Base-by-base conservation (phyloP, 768 basidiomycete species). In the Clitopilus hobsonii region DNA sequence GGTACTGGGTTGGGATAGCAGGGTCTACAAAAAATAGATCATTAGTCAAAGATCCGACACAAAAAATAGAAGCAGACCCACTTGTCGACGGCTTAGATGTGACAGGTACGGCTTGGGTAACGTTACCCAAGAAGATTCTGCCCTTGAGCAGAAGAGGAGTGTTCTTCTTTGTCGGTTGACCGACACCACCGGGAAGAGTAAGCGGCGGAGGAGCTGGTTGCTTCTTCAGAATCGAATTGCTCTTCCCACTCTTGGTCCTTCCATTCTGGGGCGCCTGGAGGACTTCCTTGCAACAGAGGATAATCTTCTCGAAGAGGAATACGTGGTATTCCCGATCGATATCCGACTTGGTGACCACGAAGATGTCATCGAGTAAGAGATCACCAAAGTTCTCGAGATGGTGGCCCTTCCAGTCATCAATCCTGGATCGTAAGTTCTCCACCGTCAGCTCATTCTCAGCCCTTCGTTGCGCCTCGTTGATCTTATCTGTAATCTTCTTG, bases 331-430 rank as follows among this genome's bases (percentile, higher is more conserved):
- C 97, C 62, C 97, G 84, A 68, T 98, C 94, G 63, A 94, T 90
- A 56, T 95, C 94, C 49, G 88, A 90, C 72, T 98, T 99, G 63
- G 90, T 96, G 55, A 98, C 97, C 55, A 88, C 85, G 70, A 98
- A 98, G 54, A 94, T 82, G 67, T 98, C 97, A 67, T 98, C 95
- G 26, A 98, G 82, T 28, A 96, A 80, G 53, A 99, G 88, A 61
- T 91, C 85, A 57, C 97, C 97, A 60, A 99, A 98, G 68, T 94
- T 91, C 61, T 85, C 85, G 32, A 98, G 80, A 62, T 96, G 91
- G 69, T 99, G 97, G 10, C 96, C 96, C 69, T 98, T 98, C 97
- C 97, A 99, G 69, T 99, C 97, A 60, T 95, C 93, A 48, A 99
- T 94, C 45, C 97, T 86, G 25, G 76, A 75, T 58, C 86, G 79